These are phyloP conservation scores for Ascocoryne sarcoides DNA, from an alignment of 2,329 filamentous ascomycete species.

Conservation along the genomic window DNA sequence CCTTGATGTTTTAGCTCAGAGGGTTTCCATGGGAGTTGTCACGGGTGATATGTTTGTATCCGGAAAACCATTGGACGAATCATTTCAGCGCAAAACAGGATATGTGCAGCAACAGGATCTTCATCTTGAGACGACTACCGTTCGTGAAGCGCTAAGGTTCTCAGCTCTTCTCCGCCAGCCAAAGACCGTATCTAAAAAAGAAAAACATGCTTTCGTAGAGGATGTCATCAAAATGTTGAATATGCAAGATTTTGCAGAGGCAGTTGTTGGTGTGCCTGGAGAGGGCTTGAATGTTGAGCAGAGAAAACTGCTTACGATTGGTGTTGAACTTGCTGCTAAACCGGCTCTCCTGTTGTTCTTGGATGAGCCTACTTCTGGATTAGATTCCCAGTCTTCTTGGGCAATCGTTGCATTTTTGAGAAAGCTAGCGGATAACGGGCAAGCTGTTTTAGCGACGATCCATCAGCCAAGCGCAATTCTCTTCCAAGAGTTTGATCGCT, in stretches of 20 bases:
- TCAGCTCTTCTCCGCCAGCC: constrained; percentile 82
- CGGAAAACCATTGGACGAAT: constrained; percentile 34
- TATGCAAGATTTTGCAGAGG: constrained; percentile 86
- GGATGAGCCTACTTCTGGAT: constrained; percentile 89
- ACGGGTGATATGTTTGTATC: constrained; percentile 62
- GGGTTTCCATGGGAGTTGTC: constrained; percentile 84
- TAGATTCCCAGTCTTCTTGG: constrained; percentile 92
- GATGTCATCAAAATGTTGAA: constrained; percentile 87
- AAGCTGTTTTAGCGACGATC: constrained; percentile 89
- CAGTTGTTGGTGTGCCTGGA: constrained; percentile 82
- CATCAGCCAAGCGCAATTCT: constrained; percentile 92
- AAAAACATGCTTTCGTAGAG: constrained; percentile 83
- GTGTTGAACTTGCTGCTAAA: constrained; percentile 91
- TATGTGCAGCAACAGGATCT: constrained; percentile 94
- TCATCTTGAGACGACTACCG: constrained; percentile 75
- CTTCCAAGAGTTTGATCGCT: constrained; percentile 80
- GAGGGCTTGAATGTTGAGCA: constrained; percentile 64
- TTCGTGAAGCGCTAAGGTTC: constrained; percentile 77
- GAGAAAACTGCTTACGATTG: constrained; percentile 76
- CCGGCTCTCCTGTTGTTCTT: constrained; percentile 84
- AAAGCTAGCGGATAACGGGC: constrained; percentile 81
- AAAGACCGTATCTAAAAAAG: constrained; percentile 56
- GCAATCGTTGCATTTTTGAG: constrained; percentile 81
- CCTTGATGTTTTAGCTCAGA: constrained; percentile 69
- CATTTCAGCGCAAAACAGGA: constrained; percentile 86